Base-by-base conservation (phyloP, 768 basidiomycete genomes). In the Suillus americanus region DNA sequence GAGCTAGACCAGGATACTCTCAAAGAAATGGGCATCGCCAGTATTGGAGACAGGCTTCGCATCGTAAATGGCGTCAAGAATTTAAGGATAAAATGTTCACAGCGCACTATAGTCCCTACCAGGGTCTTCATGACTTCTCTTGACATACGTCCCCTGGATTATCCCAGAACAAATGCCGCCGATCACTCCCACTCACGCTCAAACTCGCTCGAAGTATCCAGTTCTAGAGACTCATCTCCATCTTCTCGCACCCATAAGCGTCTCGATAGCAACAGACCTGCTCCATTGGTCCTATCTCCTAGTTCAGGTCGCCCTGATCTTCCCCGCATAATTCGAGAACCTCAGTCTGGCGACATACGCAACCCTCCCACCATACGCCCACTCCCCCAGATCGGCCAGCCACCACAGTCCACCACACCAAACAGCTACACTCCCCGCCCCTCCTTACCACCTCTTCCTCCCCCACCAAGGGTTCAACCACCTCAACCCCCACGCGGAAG, bases 11-110 rank as follows among this genome's bases (percentile, higher is more conserved):
- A 95, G 75, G 76, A 80, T 8, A 90, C 88, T 2, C 79, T 99
- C 59, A 93, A 89, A 73, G 97, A 99, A 77, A 92, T 99, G 87
- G 91, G 91, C 16, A 85, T 99, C 35, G 70, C 82, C 38, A 94
- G 90, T 76, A 90, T 99, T 48, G 97, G 97, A 13, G 97, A 99
- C 77, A 82, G 96, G 57, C 86, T 98, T 9, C 85, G 94, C 72
- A 91, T 99, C 59, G 72, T 94, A 23, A 90, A 87, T 64, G 97
- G 89, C 1, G 91, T 99, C 65, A 95, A 95, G 73, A 73, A 79
- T 6, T 81, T 99, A 18, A 81, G 96, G 40, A 83, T 86, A 67
- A 83, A 82, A 66, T 88, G 86, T 56, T 73, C 79, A 3, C 64
- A 74, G 3, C 71, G 65, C 64, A 63, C 41, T 43, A 50, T 53